Evolutionary conservation across 1,284 basidiomycete species (phyloP), one percentile per base, ranked within the genome.

Genomic region (Malassezia slooffiae): DNA sequence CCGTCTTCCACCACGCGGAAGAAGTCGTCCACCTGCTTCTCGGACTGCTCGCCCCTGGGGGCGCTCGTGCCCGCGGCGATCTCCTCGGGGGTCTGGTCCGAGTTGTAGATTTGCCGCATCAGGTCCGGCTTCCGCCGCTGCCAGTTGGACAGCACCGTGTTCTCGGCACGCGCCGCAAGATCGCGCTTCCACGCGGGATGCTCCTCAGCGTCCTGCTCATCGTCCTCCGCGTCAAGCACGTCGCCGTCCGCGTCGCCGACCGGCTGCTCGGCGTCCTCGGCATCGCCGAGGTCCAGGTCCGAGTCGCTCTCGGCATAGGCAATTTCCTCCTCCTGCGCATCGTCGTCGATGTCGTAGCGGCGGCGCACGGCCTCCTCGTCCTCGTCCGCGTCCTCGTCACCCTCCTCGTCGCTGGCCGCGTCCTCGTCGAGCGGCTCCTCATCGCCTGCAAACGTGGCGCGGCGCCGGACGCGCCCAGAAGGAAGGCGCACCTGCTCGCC

Each of bases 61-160:
- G 30, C 42, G 12, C n/a, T 13, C 15, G 70, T 70, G 5, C 78
- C 78, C 1, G 71, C 69, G 0, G 82, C 71, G 30, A 91, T 81
- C 59, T 87, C 76, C 45, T 79, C 76, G 0, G 87, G 81, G 1
- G 82, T 78, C 9, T 85, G 53, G 28, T 76, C 71, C 28, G 78
- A 79, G 31, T 77, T 75, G 70, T 96, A 96, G 42, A 96, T 86
- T 43, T 93, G 76, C 38, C 81, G 80, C 70, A 83, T 87, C 76
- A 89, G 83, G 64, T 93, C 80, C 57, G 77, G 79, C 3, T 42
- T 35, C 7, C 36, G 41, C 12, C 62, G 49, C 9, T 36, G 34
- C 13, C 47, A 39, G 50, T 69, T 67, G 29, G 52, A 55, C 6
- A 48, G 72, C 71, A 46, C 74, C 12, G 74, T 71, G 5, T 73